These are phyloP conservation scores for Lenwebbia sp. DNA, from an alignment of 345 rosid genomes.

Conservation along the genomic window DNA sequence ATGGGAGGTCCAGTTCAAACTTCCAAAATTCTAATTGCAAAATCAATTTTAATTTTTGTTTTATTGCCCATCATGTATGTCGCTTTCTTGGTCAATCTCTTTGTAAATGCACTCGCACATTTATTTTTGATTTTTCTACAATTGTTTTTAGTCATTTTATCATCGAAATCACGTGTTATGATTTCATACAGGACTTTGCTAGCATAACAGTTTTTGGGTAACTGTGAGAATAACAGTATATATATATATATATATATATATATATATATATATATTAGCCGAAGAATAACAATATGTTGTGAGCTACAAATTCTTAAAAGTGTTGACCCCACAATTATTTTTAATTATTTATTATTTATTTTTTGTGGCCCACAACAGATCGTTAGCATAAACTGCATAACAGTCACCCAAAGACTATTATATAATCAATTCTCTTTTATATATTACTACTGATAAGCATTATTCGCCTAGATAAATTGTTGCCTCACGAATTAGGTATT, in stretches of 20 bases:
- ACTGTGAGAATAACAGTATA: too few relatives aligned
- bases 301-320: too few relatives aligned
- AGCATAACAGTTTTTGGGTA: too few relatives aligned
- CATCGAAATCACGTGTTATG: background rate
- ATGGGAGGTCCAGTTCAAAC: conserved; percentile 39
- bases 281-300: too few relatives aligned
- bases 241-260: too few relatives aligned
- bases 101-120: background rate
- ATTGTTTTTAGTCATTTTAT: fast-evolving
- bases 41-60: background rate
- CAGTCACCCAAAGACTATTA: too few relatives aligned
- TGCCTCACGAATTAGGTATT: background rate
- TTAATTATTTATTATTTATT: too few relatives aligned
- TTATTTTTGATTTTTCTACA: background rate
- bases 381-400: too few relatives aligned
- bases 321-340: too few relatives aligned
- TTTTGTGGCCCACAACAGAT: too few relatives aligned
- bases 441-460: fast-evolving
- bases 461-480: fast-evolving
- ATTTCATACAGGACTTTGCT: background rate
- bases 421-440: too few relatives aligned
- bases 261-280: too few relatives aligned
- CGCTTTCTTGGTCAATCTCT: background rate
- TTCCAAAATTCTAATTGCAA: background rate
- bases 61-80: background rate